Percentiles rank a stretch among this genome's conserved stretches.
These are phyloP conservation scores for Aspergillus ustus DNA, from an alignment of 2,329 filamentous ascomycete genomes.

Conservation along the genomic window DNA sequence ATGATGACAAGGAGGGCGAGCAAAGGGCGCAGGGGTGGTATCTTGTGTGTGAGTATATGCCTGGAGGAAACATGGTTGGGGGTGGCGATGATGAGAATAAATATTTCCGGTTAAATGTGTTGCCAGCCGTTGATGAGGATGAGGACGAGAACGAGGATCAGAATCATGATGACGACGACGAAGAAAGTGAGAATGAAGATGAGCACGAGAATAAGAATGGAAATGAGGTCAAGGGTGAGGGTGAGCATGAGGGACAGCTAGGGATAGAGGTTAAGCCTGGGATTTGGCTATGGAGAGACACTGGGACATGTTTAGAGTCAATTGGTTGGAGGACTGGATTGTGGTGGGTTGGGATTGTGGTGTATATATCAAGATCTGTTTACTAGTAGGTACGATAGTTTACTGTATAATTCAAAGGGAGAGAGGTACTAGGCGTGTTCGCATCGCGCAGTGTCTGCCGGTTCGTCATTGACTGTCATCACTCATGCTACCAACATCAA, in stretches of 20 bases:
- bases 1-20: constrained; percentile 8
- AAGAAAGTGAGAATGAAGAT: background rate
- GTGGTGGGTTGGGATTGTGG: constrained; percentile 7
- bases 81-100: constrained; percentile 24
- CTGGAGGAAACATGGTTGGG: constrained; percentile 64
- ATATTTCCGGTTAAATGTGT: constrained; percentile 40
- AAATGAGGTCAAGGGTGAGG: background rate
- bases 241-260: background rate
- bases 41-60: constrained; percentile 73
- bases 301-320: background rate
- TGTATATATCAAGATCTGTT: constrained; percentile 2
- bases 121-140: background rate
- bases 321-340: constrained; percentile 3
- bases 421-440: background rate
- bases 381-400: background rate
- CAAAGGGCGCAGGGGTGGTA: constrained; percentile 60
- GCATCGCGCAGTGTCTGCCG: constrained; percentile 8
- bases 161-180: background rate
- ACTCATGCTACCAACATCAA: constrained; percentile 33
- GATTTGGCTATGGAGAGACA: background rate
- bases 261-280: constrained; percentile 8
- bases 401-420: background rate
- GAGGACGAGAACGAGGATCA: background rate
- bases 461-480: constrained; percentile 31
- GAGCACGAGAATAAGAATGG: background rate